Evolutionary conservation across 1,139 yeast species (phyloP).

Genomic region (Maudiozyma humilis): DNA sequence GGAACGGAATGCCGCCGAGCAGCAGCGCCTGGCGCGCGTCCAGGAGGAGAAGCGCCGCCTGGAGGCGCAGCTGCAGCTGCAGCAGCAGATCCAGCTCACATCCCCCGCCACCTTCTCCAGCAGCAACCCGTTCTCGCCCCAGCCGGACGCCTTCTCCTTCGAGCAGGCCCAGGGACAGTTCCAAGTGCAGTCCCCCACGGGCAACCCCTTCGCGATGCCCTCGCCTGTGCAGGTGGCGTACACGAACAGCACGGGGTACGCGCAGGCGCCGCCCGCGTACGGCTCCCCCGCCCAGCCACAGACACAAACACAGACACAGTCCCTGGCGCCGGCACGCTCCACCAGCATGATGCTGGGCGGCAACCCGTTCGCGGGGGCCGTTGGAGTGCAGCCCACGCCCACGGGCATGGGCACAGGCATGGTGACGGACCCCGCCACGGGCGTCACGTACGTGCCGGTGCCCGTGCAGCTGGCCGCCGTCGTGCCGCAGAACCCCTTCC

Average conservation of each 20-base stretch:
- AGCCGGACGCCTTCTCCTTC: conserved; percentile 15
- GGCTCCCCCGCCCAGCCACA: neutral
- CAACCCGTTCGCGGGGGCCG: conserved; percentile 2
- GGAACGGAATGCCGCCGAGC: too few species aligned
- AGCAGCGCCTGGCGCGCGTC: too few species aligned
- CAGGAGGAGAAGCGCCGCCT: conserved; percentile 15
- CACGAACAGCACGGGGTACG: conserved; percentile 3
- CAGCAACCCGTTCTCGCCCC: conserved; percentile 26
- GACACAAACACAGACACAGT: conserved; percentile 4
- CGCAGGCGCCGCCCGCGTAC: too few species aligned
- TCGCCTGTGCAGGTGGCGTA: conserved; percentile 4
- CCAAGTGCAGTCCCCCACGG: too few species aligned
- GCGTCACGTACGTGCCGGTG: conserved; percentile 10
- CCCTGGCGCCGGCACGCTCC: conserved; percentile 7
- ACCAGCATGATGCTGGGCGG: conserved; percentile 8
- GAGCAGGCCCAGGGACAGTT: too few species aligned
- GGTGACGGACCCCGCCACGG: conserved; percentile 3
- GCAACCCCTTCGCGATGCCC: too few species aligned
- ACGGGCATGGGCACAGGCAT: neutral
- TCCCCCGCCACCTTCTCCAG: conserved; percentile 17
- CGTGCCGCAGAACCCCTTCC: conserved; percentile 6
- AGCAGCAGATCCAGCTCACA: conserved; percentile 22
- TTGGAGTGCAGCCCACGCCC: neutral
- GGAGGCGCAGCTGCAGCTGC: conserved; percentile 27
- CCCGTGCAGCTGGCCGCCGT: conserved; percentile 10